Evolutionary conservation across 768 basidiomycete species (phyloP).

Genomic region (Tylopilus sp.): DNA sequence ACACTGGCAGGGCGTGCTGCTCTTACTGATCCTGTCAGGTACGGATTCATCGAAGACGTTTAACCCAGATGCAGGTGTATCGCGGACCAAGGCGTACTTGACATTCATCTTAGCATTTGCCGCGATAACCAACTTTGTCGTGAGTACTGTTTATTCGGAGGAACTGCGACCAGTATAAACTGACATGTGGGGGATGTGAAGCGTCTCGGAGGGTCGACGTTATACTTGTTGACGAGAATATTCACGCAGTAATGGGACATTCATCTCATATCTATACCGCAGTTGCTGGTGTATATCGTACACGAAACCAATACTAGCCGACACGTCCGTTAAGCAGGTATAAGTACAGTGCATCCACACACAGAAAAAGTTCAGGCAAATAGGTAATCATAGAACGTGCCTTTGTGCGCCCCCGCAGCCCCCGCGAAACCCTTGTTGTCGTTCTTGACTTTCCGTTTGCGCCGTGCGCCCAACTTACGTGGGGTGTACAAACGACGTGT

Average conservation of each 20-base stretch:
- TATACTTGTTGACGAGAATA: slow-evolving; percentile 48
- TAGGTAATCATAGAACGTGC: slow-evolving; percentile 43
- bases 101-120: slow-evolving; percentile 80
- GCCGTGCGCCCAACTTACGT: slow-evolving; percentile 12
- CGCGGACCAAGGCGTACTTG: slow-evolving; percentile 70
- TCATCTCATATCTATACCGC: not conserved
- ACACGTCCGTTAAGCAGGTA: not conserved
- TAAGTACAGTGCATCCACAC: not conserved
- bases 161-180: not conserved
- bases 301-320: not conserved
- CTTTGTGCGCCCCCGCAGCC: slow-evolving; percentile 9
- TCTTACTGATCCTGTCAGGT: slow-evolving; percentile 66
- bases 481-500: slow-evolving; percentile 21
- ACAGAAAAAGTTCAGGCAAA: slow-evolving; percentile 32
- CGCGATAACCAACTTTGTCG: slow-evolving; percentile 69
- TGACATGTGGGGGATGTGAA: slow-evolving; percentile 23
- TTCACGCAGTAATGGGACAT: slow-evolving; percentile 43
- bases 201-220: slow-evolving; percentile 57
- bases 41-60: slow-evolving; percentile 59
- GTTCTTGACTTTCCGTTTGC: slow-evolving; percentile 18
- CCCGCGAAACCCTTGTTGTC: slow-evolving; percentile 14
- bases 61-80: slow-evolving; percentile 41
- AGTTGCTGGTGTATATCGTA: not conserved
- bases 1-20: slow-evolving; percentile 54
- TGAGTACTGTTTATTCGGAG: slow-evolving; percentile 22